A percentile compares a stretch with the other conserved stretches of the same genome.
Conservation (phyloP, 768 basidiomycete genomes). For the Plicaturopsis crispa region DNA sequence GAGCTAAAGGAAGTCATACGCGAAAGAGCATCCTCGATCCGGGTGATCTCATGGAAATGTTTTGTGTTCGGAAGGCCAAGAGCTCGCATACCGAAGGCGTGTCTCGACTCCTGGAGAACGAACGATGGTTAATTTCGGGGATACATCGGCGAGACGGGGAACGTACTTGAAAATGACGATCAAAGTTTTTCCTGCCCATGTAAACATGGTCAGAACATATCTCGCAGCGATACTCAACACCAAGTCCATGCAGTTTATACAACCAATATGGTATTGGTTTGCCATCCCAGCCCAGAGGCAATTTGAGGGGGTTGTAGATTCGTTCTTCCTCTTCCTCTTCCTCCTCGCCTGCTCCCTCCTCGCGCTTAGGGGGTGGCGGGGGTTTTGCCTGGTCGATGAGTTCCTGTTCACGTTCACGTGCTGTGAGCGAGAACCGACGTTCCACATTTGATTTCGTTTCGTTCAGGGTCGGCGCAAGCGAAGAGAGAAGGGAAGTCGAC, state of each 20-base stretch:
- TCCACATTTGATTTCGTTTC: conserved; percentile 97
- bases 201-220: conserved; percentile 96
- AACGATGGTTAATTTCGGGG: conserved; percentile 84
- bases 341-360: conserved; percentile 37
- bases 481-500: conserved; percentile 54
- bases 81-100: conserved; percentile 97
- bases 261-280: conserved; percentile 99
- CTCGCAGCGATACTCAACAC: conserved; percentile 97
- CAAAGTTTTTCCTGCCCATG: conserved; percentile 74
- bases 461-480: conserved; percentile 58
- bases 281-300: conserved; percentile 96
- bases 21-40: conserved; percentile 92
- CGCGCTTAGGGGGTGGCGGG: conserved; percentile 36
- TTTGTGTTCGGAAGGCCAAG: conserved; percentile 96
- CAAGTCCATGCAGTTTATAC: conserved; percentile 95
- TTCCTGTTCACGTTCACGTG: conserved; percentile 95
- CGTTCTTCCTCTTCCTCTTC: conserved; percentile 89
- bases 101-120: conserved; percentile 95
- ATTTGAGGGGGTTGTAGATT: conserved; percentile 96
- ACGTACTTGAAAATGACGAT: neutral
- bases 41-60: conserved; percentile 98
- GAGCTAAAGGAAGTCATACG: conserved; percentile 42
- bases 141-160: conserved; percentile 11
- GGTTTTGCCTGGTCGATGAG: conserved; percentile 62
- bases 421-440: conserved; percentile 91